Evolutionary conservation across 1,139 yeast genomes (phyloP), one percentile per base, ranked within the genome.

Genomic region (Geotrichum aggregatum): DNA sequence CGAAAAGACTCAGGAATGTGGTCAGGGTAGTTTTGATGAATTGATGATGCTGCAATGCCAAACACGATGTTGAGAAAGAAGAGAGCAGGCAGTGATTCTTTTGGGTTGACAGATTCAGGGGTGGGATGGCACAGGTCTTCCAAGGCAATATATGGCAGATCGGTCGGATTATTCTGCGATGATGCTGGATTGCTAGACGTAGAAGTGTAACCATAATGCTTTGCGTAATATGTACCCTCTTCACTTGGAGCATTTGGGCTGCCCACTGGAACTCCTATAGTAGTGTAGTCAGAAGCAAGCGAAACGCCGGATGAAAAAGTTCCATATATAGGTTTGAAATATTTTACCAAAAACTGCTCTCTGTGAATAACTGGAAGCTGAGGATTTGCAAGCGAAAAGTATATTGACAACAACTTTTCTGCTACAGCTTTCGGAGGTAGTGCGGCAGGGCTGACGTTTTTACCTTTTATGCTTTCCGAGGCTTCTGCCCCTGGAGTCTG

Each of bases 311-410:
- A 64, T 30, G 87, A 81, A 52, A 85, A 71, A 5, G 73, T 67
- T 1, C 96, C 96, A 64, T 88, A 88, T 1, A 87, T 74, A 0
- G 96, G 96, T 56, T 80, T 78, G 63, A 85, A 89, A 63, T 81
- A 82, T 42, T 74, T 72, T 48, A 71, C 71, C 43, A 88, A 66
- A 62, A 88, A 88, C 58, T 78, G 80, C 62, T 87, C 95, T 39
- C 96, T 76, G 65, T 89, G 96, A 49, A 89, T 67, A 3, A 88
- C 75, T 0, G 96, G 96, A 38, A 86, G 64, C 66, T 87, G 96
- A 3, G 95, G 73, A 64, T 88, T 88, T 16, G 91, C 79, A 61
- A 85, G 91, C 22, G 87, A 79, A 63, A 89, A 88, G 66, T 77
- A 88, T 2, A 80, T 73, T 46, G 79, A 76, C n/a, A 87, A 63